Evolutionary conservation across 495 filamentous ascomycete genomes (phyloP).

Genomic region (Massariosphaeria phaeospora): DNA sequence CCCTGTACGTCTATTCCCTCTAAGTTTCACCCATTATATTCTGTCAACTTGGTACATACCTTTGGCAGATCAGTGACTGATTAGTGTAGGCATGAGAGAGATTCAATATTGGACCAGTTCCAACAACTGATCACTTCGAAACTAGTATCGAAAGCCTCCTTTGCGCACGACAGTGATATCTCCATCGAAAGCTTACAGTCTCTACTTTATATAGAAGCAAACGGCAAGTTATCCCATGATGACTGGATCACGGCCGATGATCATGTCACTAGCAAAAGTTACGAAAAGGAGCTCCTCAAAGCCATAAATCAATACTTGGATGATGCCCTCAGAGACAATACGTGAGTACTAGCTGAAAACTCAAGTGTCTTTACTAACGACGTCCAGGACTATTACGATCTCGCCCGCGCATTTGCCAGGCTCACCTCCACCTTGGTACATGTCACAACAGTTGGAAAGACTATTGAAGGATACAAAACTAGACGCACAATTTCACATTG

Average conservation of each 20-base stretch:
- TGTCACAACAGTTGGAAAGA: background rate
- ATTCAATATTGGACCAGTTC: background rate
- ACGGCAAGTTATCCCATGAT: background rate
- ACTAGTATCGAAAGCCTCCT: constrained; percentile 4
- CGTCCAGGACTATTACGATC: background rate
- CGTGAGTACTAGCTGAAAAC: background rate
- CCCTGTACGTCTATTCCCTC: background rate
- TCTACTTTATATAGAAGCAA: background rate
- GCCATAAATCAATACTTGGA: background rate
- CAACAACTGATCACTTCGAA: background rate
- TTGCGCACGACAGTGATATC: constrained; percentile 19
- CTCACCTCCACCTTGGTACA: constrained; percentile 6
- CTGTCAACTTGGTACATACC: background rate
- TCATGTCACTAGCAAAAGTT: background rate
- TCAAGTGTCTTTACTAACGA: background rate
- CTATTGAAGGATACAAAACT: background rate
- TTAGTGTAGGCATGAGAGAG: background rate
- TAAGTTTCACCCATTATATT: background rate
- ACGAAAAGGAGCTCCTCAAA: background rate
- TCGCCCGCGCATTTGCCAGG: background rate
- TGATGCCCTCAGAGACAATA: background rate
- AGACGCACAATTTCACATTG: background rate
- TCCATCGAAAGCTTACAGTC: constrained; percentile 4
- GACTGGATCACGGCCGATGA: background rate
- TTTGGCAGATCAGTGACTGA: background rate